phyloP scores from a whole-genome alignment of 2,329 filamentous ascomycete genomes.

The Neonectria coccinea region DNA sequence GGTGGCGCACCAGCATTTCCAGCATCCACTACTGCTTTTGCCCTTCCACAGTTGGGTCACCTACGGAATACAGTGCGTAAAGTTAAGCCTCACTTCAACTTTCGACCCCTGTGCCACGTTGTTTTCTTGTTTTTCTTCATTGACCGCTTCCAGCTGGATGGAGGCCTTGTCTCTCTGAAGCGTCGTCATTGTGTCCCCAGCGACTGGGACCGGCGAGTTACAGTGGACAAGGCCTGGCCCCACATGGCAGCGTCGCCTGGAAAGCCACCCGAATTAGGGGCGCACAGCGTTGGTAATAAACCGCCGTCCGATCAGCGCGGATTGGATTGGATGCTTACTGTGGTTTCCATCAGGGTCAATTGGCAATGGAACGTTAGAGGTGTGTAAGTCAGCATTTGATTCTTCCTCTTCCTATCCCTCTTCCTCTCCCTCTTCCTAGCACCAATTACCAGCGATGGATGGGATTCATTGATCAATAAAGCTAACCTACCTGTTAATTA shows the following conservation, averaged over 20 bases:
- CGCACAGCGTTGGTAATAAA: neutral
- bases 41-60: neutral
- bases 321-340: too few species aligned
- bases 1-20: constrained; percentile 7
- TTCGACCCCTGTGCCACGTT: constrained; percentile 1
- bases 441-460: too few species aligned
- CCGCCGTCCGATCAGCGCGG: too few species aligned
- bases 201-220: neutral
- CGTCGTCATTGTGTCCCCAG: neutral
- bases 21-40: neutral
- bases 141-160: neutral
- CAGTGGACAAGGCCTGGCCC: neutral
- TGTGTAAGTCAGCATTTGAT: neutral
- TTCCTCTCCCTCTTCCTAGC: too few species aligned
- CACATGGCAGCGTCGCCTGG: neutral
- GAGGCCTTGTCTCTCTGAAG: neutral
- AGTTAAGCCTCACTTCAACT: neutral
- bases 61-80: neutral
- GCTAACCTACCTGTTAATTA: too few species aligned
- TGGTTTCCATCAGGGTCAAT: neutral
- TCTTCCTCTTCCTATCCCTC: too few species aligned
- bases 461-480: too few species aligned
- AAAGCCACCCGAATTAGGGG: neutral
- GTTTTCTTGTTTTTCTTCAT: neutral
- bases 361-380: constrained; percentile 1